These are phyloP conservation scores for Chytridium lagenaria DNA, from an alignment of 371 early-diverging fungal genomes.

Conservation along the genomic window DNA sequence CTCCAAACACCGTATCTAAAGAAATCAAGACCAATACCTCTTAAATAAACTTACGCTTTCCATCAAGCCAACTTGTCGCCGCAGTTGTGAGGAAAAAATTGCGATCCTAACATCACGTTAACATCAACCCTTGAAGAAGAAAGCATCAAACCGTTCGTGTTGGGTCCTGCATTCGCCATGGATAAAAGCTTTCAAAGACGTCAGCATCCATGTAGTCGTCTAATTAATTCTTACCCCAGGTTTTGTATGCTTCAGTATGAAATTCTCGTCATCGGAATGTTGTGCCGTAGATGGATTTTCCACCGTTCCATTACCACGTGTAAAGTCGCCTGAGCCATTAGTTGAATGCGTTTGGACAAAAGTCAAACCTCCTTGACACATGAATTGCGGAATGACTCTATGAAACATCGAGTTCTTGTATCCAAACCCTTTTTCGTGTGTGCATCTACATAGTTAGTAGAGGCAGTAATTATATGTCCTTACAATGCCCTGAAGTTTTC, in stretches of 20 bases:
- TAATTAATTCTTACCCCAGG: conserved; percentile 47
- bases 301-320: conserved; percentile 62
- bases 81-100: conserved; percentile 64
- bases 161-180: conserved; percentile 73
- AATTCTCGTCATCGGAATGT: conserved; percentile 71
- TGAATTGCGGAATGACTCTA: conserved; percentile 65
- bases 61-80: conserved; percentile 61
- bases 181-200: conserved; percentile 40
- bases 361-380: conserved; percentile 58
- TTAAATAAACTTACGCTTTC: conserved; percentile 29
- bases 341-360: background rate
- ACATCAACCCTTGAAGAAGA: background rate
- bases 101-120: background rate
- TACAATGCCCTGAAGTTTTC: conserved; percentile 57
- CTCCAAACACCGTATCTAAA: conserved; percentile 14
- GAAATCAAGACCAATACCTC: background rate
- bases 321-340: conserved; percentile 61
- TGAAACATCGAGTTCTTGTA: conserved; percentile 61
- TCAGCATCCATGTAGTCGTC: conserved; percentile 12
- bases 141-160: conserved; percentile 49
- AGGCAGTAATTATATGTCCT: conserved; percentile 19
- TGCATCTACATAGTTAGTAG: conserved; percentile 34
- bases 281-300: conserved; percentile 60
- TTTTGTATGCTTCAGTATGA: conserved; percentile 58
- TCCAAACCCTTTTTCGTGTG: conserved; percentile 57